Percentiles rank a stretch among this genome's conserved stretches.
Evolutionary conservation across 1,284 basidiomycete species (phyloP).

Genomic region (Coriolopsis trogii): DNA sequence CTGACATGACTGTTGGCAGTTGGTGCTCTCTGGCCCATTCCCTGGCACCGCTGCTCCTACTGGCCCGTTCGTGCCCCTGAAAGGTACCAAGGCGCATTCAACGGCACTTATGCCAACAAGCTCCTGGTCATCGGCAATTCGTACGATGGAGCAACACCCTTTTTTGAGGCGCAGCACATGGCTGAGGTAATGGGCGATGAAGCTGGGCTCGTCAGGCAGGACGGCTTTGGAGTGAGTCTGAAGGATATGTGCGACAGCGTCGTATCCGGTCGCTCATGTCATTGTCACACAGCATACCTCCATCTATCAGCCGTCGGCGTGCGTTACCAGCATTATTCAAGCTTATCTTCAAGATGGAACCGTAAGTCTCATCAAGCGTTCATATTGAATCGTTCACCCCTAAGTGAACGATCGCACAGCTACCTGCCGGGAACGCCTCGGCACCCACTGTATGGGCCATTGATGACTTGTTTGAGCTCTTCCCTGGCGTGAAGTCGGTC

Average conservation of each 20-base stretch:
- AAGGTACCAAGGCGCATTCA: constrained; percentile 28
- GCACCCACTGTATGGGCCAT: constrained; percentile 13
- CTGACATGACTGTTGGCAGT: constrained; percentile 2
- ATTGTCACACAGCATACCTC: constrained; percentile 13
- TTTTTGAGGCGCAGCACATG: constrained; percentile 22
- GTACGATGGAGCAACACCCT: constrained; percentile 27
- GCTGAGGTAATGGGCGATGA: constrained; percentile 25
- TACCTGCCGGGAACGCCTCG: constrained; percentile 6
- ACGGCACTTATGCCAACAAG: constrained; percentile 21
- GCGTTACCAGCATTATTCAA: constrained; percentile 9
- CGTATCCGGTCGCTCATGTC: background rate
- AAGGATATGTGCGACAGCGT: background rate
- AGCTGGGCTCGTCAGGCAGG: constrained; percentile 25
- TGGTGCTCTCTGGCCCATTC: constrained; percentile 14
- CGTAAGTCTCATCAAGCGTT: background rate
- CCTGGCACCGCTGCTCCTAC: constrained; percentile 15
- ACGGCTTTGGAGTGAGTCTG: constrained; percentile 25
- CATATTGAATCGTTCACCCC: background rate
- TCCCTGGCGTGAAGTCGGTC: constrained; percentile 10
- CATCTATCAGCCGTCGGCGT: constrained; percentile 10
- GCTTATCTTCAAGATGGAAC: constrained; percentile 14
- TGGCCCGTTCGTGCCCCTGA: constrained; percentile 27
- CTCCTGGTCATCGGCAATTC: constrained; percentile 27
- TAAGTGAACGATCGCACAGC: background rate
- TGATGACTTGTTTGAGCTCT: constrained; percentile 14